Base-by-base conservation (phyloP, 768 basidiomycete genomes). In the Serendipita sp. region DNA sequence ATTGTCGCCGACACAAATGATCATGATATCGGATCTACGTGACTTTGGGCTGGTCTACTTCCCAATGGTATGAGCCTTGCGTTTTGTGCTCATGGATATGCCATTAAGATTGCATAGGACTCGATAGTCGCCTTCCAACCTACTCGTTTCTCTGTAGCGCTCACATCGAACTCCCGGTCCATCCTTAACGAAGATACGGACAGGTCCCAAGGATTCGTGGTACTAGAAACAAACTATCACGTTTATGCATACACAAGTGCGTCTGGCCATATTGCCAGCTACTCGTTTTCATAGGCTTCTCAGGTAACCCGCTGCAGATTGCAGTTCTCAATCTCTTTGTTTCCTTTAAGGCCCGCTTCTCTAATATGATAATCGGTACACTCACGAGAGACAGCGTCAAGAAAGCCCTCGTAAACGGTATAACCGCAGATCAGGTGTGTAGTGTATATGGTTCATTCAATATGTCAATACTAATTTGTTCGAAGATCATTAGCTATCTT, bases 211-310 rank as follows among this genome's bases (percentile, higher is more conserved):
- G 91, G 94, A 14, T 98, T 96, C 76, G 86, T 98, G 67, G 84
- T 98, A 67, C 79, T 99, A 44, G 96, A 99, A 76, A 98, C 96
- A 20, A 98, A 99, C 75, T 98, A 97, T 76, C 87, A 93, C 67
- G 75, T 99, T 66, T 99, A 98, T 71, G 96, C 96, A 3, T 99
- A 99, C 73, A 99, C 96, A 38, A 87, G 93, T 93, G 72, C 60
- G 75, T 63, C 31, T 42, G 61, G 17, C 33, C 17, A 22, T 9
- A 11, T 26, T 31, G 22, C 68, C 62, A 65, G 60, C 65, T 62
- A 43, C 41, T 16, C 26, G 13, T 53, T n/a, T 38, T 31, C 3
- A 24, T 26, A 14, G 17, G 7, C 26, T 20, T 34, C 48, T 66
- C 53, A 97, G 92, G 91, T 67, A 98, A 98, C 73, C 89, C 94